Percentiles rank a stretch among this genome's conserved stretches.
Evolutionary conservation across 371 early-diverging fungal genomes (phyloP).

Genomic region (Apophysomyces sp.): DNA sequence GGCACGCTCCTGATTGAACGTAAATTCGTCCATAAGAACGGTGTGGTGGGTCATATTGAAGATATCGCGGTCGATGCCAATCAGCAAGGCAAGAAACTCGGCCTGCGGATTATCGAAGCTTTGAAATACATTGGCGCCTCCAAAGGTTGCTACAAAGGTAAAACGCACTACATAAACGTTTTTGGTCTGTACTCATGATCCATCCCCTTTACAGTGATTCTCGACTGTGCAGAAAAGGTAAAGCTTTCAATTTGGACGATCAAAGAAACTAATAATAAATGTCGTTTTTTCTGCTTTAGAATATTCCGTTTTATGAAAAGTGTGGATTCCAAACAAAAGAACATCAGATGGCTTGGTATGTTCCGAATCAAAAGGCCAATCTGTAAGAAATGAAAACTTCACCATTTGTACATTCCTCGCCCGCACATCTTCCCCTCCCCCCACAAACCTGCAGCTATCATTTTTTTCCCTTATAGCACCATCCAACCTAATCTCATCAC

Average conservation of each 20-base stretch:
- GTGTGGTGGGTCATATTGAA: conserved; percentile 83
- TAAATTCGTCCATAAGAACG: conserved; percentile 92
- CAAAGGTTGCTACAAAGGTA: conserved; percentile 69
- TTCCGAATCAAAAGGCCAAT: conserved; percentile 34
- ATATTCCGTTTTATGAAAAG: conserved; percentile 55
- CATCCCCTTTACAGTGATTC: conserved; percentile 31
- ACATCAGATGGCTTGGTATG: conserved; percentile 55
- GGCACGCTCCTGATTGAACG: conserved; percentile 96
- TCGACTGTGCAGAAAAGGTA: conserved; percentile 51
- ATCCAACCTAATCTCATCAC: too few species aligned
- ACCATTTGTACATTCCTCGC: neutral
- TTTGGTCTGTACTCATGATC: too few species aligned
- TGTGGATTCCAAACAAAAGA: conserved; percentile 52
- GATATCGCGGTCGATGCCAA: conserved; percentile 94
- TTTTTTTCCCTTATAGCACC: too few species aligned
- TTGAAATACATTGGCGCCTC: conserved; percentile 65
- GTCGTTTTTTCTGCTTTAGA: conserved; percentile 14
- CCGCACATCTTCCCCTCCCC: too few species aligned
- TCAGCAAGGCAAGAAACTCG: conserved; percentile 91
- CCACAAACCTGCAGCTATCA: too few species aligned
- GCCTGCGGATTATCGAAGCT: conserved; percentile 70
- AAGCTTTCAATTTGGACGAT: too few species aligned
- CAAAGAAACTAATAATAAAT: neutral
- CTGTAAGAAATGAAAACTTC: conserved; percentile 17
- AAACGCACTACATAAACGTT: too few species aligned